phyloP scores from a whole-genome alignment of 2,329 filamentous ascomycete genomes.

The Colletotrichum sp. region DNA sequence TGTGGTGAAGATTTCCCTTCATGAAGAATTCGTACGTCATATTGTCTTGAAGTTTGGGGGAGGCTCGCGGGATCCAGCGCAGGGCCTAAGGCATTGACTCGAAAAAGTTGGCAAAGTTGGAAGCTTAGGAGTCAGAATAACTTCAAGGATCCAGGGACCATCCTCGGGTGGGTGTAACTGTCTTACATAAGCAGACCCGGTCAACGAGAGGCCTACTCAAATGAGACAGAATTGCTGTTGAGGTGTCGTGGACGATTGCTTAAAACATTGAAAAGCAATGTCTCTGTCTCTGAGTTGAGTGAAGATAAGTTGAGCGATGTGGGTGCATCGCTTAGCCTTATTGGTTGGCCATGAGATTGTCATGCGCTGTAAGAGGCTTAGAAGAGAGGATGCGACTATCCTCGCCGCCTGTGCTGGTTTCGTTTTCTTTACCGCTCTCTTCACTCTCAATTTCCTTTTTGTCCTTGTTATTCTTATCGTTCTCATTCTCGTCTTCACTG shows the following conservation, averaged over 20 bases:
- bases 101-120: conserved; percentile 7
- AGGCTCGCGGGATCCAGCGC: neutral
- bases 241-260: neutral
- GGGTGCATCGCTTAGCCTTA: fast-evolving
- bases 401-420: too few species aligned
- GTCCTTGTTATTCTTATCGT: neutral
- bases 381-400: neutral
- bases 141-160: neutral
- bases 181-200: neutral
- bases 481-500: neutral
- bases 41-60: neutral
- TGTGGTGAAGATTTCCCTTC: neutral
- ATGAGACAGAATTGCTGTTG: neutral
- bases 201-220: fast-evolving
- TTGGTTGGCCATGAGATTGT: neutral
- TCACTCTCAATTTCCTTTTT: fast-evolving
- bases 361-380: neutral
- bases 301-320: fast-evolving
- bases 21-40: neutral
- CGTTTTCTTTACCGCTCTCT: neutral
- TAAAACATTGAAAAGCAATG: neutral
- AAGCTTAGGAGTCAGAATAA: neutral
- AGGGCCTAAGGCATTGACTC: neutral
- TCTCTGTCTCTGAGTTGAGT: neutral
- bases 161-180: neutral